phyloP scores from a whole-genome alignment of 495 filamentous ascomycete species.

The Aspergillus campestris region DNA sequence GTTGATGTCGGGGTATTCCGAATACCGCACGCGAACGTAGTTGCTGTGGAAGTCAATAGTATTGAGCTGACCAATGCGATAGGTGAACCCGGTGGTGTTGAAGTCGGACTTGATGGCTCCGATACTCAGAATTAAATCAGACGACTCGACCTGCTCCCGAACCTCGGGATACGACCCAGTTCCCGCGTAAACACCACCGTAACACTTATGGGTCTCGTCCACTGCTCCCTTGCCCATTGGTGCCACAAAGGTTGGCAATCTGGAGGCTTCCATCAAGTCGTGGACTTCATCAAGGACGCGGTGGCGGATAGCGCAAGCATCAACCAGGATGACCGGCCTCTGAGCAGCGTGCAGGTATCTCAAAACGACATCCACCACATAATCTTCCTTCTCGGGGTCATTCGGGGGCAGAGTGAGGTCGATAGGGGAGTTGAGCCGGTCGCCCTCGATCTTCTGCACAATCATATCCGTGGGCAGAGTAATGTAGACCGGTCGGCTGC shows the following conservation, averaged over 20 bases:
- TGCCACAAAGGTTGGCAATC: slow-evolving; percentile 75
- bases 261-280: slow-evolving; percentile 66
- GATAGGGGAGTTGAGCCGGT: slow-evolving; percentile 58
- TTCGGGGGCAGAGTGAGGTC: slow-evolving; percentile 58
- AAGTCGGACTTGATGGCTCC: slow-evolving; percentile 84
- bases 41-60: slow-evolving; percentile 85
- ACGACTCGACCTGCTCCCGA: slow-evolving; percentile 62
- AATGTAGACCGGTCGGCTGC: slow-evolving; percentile 73
- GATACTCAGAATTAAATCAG: slow-evolving; percentile 77
- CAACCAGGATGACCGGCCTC: slow-evolving; percentile 74
- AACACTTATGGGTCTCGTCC: slow-evolving; percentile 65
- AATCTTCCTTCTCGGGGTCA: slow-evolving; percentile 66
- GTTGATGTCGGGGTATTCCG: slow-evolving; percentile 70
- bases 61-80: slow-evolving; percentile 69
- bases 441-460: slow-evolving; percentile 67
- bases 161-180: slow-evolving; percentile 66
- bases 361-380: slow-evolving; percentile 72
- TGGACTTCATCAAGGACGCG: slow-evolving; percentile 66
- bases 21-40: slow-evolving; percentile 66
- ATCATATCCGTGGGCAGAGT: slow-evolving; percentile 82
- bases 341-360: slow-evolving; percentile 69
- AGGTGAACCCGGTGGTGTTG: slow-evolving; percentile 86
- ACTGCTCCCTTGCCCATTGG: slow-evolving; percentile 91
- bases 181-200: slow-evolving; percentile 83
- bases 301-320: slow-evolving; percentile 86